Evolutionary conservation across 2,329 filamentous ascomycete genomes (phyloP).

Genomic region (Claviceps sp.): DNA sequence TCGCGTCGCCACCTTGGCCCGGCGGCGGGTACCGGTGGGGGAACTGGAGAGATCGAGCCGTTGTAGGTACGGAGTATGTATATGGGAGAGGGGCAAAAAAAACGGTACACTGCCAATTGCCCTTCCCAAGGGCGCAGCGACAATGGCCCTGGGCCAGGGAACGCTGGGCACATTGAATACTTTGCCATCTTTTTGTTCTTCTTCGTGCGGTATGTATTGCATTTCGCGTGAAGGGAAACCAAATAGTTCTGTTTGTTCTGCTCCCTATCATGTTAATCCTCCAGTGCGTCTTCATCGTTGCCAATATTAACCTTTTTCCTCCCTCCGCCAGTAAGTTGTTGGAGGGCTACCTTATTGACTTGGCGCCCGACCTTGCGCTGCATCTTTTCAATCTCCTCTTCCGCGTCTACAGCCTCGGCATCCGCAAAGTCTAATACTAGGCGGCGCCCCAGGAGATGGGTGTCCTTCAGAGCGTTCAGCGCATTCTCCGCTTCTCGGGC

Average conservation of each 20-base stretch:
- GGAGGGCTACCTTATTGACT: constrained; percentile 78
- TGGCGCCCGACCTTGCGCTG: constrained; percentile 89
- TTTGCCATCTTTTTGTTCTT: neutral
- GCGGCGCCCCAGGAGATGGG: constrained; percentile 80
- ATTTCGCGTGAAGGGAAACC: constrained; percentile 1
- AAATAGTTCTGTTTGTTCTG: constrained; percentile 10
- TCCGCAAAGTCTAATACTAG: constrained; percentile 87
- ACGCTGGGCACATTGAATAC: constrained; percentile 1
- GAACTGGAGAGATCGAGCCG: neutral
- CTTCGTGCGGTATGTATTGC: neutral
- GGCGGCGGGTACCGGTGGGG: neutral
- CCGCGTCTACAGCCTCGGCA: constrained; percentile 77
- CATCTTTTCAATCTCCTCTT: constrained; percentile 94
- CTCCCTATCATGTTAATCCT: constrained; percentile 14
- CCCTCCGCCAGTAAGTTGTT: constrained; percentile 71
- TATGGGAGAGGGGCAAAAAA: neutral
- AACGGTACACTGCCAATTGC: neutral
- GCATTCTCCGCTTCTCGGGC: constrained; percentile 81
- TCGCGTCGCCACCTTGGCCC: neutral
- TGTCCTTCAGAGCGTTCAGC: constrained; percentile 80
- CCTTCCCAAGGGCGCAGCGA: constrained; percentile 8
- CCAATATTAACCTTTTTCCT: constrained; percentile 82
- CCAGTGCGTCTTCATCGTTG: constrained; percentile 50
- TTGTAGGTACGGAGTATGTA: neutral
- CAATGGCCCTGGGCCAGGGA: constrained; percentile 4